Evolutionary conservation across 2,329 filamentous ascomycete genomes (phyloP), one percentile per base, ranked within the genome.

Genomic region (Aspergillus neoniger): DNA sequence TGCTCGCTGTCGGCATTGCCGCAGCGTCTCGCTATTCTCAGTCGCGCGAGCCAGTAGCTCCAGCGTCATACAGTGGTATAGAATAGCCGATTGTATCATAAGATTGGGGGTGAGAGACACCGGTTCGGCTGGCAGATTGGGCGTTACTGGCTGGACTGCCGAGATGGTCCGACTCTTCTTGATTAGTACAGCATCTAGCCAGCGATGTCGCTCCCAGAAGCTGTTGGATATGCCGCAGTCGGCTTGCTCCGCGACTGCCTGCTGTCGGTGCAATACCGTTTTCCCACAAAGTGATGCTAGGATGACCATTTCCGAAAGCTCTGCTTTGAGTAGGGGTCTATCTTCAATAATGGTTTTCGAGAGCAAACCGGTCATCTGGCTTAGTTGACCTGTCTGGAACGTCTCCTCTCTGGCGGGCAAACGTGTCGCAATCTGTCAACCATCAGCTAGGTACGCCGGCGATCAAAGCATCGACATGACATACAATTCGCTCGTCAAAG

Each of bases 241-340:
- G 3, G 23, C 17, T 28, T 43, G 38, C 15, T 50, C 47, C 0
- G 44, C 56, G 4, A 12, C 44, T 14, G 28, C 30, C 28, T 58
- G 49, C 23, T 58, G 38, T 12, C 17, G 17, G 21, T 58, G 56
- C 8, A 25, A 53, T 7, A 58, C 25, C 2, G 15, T 39, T 9
- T 43, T 49, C 7, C 56, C 56, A n/a, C 17, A 70, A 41, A 50
- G 55, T 47, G 23, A 52, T 12, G 36, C 69, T 14, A 73, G 58
- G 25, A 73, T 64, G 44, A 72, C 61, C 57, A 65, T 68, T 60
- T 71, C 70, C 32, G 56, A 67, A 41, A 70, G 72, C 3, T 65
- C 61, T 1, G 66, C 58, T 9, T 6, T 32, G 1, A 19, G 32
- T 2, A 15, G 19, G 4, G 55, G 23, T n/a, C 21, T 36, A 15